Base-by-base conservation (phyloP, 352 stramenopile genomes). In the Globisporangium iwayamae region DNA sequence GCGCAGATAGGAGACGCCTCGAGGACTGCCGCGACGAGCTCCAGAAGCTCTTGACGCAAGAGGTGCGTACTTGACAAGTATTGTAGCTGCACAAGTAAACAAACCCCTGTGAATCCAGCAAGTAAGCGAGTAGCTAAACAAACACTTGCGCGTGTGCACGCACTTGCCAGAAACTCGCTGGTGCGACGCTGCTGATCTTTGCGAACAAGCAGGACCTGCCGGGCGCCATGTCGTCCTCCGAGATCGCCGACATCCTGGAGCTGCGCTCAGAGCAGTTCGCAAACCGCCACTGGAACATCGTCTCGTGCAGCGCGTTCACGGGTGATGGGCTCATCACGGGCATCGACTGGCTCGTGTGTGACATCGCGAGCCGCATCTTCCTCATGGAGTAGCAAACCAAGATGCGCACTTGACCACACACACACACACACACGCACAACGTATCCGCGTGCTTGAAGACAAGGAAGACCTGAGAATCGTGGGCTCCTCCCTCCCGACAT, bases 191-290 rank as follows among this genome's bases (percentile, higher is more conserved):
- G n/a, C 78, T 99, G 39, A 98, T 99, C 67, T 98, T 99, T 62
- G 97, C 97, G 36, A 99, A 99, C 85, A 99, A 99, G 70, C 96
- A 99, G 71, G 97, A 99, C 68, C 72, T 99, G 6, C 81, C 81
- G 8, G 96, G 96, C 2, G 95, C 97, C 28, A 72, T 99, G 11
- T 81, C 81, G 11, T 79, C 76, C 5, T 78, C 92, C 16, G 90
- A 98, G 67, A 99, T 99, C 69, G 89, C 84, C 13, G 68, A 94
- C 43, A 74, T 84, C 18, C 78, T 99, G 32, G 85, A 89, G 14
- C 83, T 99, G 61, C 77, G 74, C 47, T 85, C 80, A 4, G 75
- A 84, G 41, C 80, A 93, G 61, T 95, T 94, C 65, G 83, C 86
- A 16, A 96, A 94, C 62, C 79, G 86, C 47, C 83, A 93, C 71